Evolutionary conservation across 1,284 basidiomycete species (phyloP).

Genomic region (Trichosporon ovoides): DNA sequence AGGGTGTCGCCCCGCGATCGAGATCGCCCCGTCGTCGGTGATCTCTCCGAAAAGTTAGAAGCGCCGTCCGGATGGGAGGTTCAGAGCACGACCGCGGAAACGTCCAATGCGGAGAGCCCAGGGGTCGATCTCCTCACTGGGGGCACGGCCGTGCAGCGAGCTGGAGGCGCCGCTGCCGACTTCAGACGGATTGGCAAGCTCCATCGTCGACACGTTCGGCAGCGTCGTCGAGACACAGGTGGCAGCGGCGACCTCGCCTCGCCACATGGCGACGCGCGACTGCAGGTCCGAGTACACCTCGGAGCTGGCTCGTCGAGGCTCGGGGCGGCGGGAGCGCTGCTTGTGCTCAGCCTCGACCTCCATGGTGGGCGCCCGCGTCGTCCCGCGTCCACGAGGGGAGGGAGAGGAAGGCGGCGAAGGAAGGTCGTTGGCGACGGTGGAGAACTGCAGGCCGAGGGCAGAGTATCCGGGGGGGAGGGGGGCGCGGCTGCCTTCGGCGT

Average conservation of each 20-base stretch:
- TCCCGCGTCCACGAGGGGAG: slow-evolving; percentile 6
- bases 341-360: not conserved
- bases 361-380: not conserved
- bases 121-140: slow-evolving; percentile 10
- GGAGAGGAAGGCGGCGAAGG: slow-evolving; percentile 7
- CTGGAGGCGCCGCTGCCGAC: not conserved
- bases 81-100: not conserved
- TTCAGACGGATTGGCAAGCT: not conserved
- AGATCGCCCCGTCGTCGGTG: too few species aligned
- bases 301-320: slow-evolving; percentile 4
- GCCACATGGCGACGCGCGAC: slow-evolving; percentile 9
- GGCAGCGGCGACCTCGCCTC: slow-evolving; percentile 9
- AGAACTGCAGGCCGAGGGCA: slow-evolving; percentile 18
- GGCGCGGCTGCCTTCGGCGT: slow-evolving; percentile 12
- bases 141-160: not conserved
- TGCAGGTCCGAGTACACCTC: slow-evolving; percentile 9
- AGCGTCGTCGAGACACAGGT: not conserved
- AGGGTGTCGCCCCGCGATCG: too few species aligned
- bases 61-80: slow-evolving; percentile 7
- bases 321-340: not conserved
- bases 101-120: slow-evolving; percentile 10
- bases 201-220: not conserved
- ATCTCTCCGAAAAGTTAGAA: not conserved
- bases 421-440: not conserved
- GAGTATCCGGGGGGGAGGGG: slow-evolving; percentile 6